Evolutionary conservation across 768 basidiomycete species (phyloP).

Genomic region (Hypsizygus marmoreus): DNA sequence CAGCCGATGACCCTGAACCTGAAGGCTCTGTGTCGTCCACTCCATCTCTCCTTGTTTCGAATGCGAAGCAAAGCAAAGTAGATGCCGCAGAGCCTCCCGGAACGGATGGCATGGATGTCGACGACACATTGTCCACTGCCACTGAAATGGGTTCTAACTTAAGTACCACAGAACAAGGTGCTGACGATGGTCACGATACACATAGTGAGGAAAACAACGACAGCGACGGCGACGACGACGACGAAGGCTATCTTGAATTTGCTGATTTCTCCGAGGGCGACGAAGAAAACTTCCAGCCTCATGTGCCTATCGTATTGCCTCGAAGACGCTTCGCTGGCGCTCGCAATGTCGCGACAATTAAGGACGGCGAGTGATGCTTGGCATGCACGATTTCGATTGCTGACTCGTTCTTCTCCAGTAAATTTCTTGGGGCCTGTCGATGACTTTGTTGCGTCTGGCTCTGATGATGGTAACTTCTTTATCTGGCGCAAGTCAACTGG

Average conservation of each 20-base stretch:
- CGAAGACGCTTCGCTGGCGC: conserved; percentile 65
- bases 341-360: conserved; percentile 81
- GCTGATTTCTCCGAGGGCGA: conserved; percentile 26
- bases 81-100: conserved; percentile 5
- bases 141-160: conserved; percentile 25
- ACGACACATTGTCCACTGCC: conserved; percentile 7
- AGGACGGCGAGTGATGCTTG: conserved; percentile 64
- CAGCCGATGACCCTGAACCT: conserved; percentile 55
- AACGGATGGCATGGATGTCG: conserved; percentile 30
- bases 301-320: conserved; percentile 62
- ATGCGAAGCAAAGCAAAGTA: conserved; percentile 19
- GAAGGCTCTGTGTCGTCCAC: conserved; percentile 20
- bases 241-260: conserved; percentile 24
- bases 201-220: conserved; percentile 31
- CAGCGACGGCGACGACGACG: conserved; percentile 34
- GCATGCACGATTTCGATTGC: background rate
- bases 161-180: conserved; percentile 18
- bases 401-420: conserved; percentile 42
- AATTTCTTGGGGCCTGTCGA: conserved; percentile 82
- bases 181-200: conserved; percentile 21
- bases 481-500: conserved; percentile 78
- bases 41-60: conserved; percentile 30
- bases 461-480: conserved; percentile 88
- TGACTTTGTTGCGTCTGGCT: conserved; percentile 80
- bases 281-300: conserved; percentile 25